Conservation (phyloP, 116 monocot species). For the Posidonia oceanica region DNA sequence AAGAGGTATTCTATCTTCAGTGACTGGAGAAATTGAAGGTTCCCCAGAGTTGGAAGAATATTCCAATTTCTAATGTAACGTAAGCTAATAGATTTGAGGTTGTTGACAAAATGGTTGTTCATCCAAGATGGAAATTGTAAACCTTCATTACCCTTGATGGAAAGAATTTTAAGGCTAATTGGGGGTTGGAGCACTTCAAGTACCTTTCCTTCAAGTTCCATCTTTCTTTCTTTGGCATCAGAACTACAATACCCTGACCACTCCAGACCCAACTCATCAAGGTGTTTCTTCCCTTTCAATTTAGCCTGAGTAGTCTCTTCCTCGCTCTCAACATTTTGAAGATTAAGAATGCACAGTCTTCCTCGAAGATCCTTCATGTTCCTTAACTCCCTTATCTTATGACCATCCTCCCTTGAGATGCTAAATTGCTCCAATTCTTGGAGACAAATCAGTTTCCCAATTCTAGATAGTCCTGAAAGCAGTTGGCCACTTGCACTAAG, state of each 20-base stretch:
- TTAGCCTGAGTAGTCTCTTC: slow-evolving; percentile 9
- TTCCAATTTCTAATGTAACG: too few species aligned
- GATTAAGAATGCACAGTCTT: slow-evolving; percentile 5
- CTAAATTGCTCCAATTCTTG: slow-evolving; percentile 9
- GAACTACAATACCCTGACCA: slow-evolving; percentile 8
- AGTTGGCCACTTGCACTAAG: neutral
- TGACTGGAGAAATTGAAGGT: slow-evolving; percentile 2
- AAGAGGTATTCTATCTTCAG: slow-evolving; percentile 3
- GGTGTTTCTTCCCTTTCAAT: slow-evolving; percentile 9
- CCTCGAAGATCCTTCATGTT: slow-evolving; percentile 15
- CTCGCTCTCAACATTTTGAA: slow-evolving; percentile 9
- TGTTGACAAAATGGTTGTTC: neutral
- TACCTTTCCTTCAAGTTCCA: neutral
- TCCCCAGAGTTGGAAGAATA: slow-evolving; percentile 2
- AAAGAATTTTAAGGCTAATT: neutral
- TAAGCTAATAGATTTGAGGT: neutral
- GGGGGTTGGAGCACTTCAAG: slow-evolving; percentile 12
- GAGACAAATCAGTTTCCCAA: slow-evolving; percentile 20
- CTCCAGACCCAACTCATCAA: slow-evolving; percentile 4
- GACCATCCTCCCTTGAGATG: slow-evolving; percentile 3
- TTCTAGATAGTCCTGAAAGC: neutral
- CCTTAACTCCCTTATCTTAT: slow-evolving; percentile 7
- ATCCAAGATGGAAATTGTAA: slow-evolving; percentile 10
- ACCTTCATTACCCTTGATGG: slow-evolving; percentile 1
- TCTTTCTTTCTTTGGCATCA: neutral